Percentiles rank a stretch among this genome's conserved stretches.
Conservation (phyloP, 306 rosid genomes). For the Carpinus fangiana region DNA sequence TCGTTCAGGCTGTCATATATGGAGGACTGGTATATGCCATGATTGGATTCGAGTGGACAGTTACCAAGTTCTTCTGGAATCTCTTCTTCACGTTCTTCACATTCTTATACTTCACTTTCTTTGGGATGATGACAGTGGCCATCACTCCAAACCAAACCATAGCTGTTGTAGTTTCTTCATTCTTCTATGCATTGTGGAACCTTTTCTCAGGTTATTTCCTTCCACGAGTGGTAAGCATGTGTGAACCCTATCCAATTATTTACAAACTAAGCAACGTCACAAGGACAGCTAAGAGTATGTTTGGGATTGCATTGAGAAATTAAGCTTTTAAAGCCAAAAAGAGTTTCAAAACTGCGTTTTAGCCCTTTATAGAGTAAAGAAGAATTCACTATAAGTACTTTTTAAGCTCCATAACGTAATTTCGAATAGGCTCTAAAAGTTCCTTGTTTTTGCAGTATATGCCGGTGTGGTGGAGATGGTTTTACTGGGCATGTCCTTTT, state of each 20-base stretch:
- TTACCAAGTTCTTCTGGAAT: constrained; percentile 68
- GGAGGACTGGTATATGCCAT: constrained; percentile 62
- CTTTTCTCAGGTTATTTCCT: constrained; percentile 80
- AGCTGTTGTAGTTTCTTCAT: constrained; percentile 61
- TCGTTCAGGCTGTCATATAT: constrained; percentile 61
- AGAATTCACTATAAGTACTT: no score
- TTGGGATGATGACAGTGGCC: constrained; percentile 91
- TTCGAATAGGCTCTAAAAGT: neutral
- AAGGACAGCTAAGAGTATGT: no score
- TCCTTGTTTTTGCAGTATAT: constrained; percentile 54
- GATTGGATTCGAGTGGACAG: constrained; percentile 66
- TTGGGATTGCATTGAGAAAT: no score
- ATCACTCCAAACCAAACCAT: constrained; percentile 66
- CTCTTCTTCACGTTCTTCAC: constrained; percentile 83
- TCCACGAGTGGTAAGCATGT: constrained; percentile 59
- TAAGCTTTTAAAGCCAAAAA: no score
- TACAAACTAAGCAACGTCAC: no score
- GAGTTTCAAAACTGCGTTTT: no score
- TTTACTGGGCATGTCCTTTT: constrained; percentile 73
- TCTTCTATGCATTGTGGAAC: constrained; percentile 78
- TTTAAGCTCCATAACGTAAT: no score
- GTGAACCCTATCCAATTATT: no score
- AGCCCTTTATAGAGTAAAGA: constrained; percentile 37
- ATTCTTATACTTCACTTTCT: constrained; percentile 70
- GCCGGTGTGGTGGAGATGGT: constrained; percentile 97